Evolutionary conservation across 345 rosid genomes (phyloP), one percentile per base, ranked within the genome.

Genomic region (Salix caprea): DNA sequence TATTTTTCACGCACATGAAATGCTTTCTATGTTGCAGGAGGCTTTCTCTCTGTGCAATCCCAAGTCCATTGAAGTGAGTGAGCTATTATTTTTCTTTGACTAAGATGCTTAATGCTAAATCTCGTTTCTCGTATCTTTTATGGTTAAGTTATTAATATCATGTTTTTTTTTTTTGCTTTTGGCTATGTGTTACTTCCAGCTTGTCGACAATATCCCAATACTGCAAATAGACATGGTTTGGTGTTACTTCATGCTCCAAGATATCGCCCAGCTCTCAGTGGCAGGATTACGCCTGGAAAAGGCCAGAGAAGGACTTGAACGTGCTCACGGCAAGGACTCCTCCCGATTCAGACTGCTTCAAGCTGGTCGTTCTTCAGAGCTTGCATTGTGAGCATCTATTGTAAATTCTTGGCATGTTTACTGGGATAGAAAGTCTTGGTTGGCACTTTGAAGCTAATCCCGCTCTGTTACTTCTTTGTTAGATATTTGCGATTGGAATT

Each of bases 221-320:
- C 85, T 95, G 86, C 94, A 95, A 88, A 90, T 95, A 83, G 98
- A 95, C 91, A 91, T 93, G 87, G 99, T 93, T 18, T 95, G 99
- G 99, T 95, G 98, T 82, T 93, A 90, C 80, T 95, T 93, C 88
- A 85, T 91, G 97, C 96, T 93, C 54, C 90, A 77, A 69, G 97
- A 95, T 84, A 76, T 95, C 85, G 91, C 90, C 40, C 86, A 94
- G 83, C 89, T 95, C 26, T 87, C 99, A n/a, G 90, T 85, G 80
- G 99, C 97, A 42, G 98, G 97, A 69, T 71, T 85, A 56, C 96
- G 97, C 30, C 93, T 95, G 61, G 86, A 85, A 74, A 91, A 86
- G 74, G 97, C 98, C 26, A 93, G 97, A 87, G 91, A 85, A 83
- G 98, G 98, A 83, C 85, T 95, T 69, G 96, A 93, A 65, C 96